These are phyloP conservation scores for Ustilago sp. DNA, from an alignment of 1,284 basidiomycete species.

Conservation along the genomic window DNA sequence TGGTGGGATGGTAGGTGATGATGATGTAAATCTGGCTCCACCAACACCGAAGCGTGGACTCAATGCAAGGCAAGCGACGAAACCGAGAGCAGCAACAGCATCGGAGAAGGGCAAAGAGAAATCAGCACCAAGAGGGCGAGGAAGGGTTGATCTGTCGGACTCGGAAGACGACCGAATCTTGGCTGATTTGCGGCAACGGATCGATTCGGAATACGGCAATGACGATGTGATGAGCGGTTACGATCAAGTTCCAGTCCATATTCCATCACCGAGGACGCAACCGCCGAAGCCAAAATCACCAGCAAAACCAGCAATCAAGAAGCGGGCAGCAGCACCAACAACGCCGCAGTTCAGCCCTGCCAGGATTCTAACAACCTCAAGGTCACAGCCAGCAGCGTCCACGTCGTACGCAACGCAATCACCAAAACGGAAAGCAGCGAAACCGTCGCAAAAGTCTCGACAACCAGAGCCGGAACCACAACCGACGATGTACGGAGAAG, in stretches of 20 bases:
- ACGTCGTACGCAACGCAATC: constrained; percentile 12
- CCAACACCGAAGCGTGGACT: constrained; percentile 18
- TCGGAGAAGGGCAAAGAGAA: constrained; percentile 26
- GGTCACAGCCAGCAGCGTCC: constrained; percentile 2
- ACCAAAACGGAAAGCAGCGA: constrained; percentile 23
- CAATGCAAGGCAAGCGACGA: constrained; percentile 21
- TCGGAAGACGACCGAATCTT: constrained; percentile 41
- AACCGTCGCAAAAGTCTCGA: constrained; percentile 5
- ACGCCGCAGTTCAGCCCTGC: not conserved
- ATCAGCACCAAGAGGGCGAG: not conserved
- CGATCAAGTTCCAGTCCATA: constrained; percentile 13
- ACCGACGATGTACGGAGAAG: constrained; percentile 7
- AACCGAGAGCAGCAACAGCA: constrained; percentile 6
- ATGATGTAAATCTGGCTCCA: constrained; percentile 29
- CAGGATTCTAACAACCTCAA: not conserved
- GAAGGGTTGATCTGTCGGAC: constrained; percentile 24
- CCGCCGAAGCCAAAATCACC: constrained; percentile 14
- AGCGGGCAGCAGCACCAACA: not conserved
- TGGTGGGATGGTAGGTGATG: constrained; percentile 58
- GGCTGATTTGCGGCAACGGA: constrained; percentile 15
- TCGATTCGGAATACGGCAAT: constrained; percentile 22
- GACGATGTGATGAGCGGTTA: constrained; percentile 20
- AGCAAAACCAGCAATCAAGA: constrained; percentile 10
- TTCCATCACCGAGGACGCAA: constrained; percentile 11
- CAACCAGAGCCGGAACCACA: constrained; percentile 9